phyloP scores from a whole-genome alignment of 2,329 filamentous ascomycete genomes.

The Chrysoporthe deuterocubensis region DNA sequence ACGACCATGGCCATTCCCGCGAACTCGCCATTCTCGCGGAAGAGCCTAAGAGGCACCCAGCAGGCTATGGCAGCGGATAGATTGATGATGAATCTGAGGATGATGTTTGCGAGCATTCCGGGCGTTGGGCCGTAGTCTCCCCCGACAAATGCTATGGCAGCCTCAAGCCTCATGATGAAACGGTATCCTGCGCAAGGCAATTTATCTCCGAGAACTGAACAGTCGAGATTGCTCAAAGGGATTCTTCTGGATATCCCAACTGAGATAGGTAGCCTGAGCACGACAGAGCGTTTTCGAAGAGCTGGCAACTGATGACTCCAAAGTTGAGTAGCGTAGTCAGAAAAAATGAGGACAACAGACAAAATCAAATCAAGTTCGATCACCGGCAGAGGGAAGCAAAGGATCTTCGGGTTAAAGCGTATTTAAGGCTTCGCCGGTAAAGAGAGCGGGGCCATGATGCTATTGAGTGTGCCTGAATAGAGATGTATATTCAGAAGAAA shows the following conservation, averaged over 20 bases:
- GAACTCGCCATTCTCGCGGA: slow-evolving; percentile 58
- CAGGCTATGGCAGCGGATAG: slow-evolving; percentile 50
- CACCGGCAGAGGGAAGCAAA: not conserved
- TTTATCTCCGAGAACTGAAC: slow-evolving; percentile 39
- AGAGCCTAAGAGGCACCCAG: slow-evolving; percentile 55
- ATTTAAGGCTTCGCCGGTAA: not conserved
- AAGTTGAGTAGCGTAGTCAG: not conserved
- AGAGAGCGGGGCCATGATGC: slow-evolving; percentile 4
- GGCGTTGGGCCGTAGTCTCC: slow-evolving; percentile 28
- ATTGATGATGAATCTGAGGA: slow-evolving; percentile 53
- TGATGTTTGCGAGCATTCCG: slow-evolving; percentile 48
- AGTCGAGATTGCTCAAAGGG: not conserved
- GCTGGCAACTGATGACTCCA: not conserved
- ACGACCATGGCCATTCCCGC: slow-evolving; percentile 55
- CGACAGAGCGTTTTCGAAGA: not conserved
- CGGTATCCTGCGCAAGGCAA: slow-evolving; percentile 36
- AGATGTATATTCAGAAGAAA: slow-evolving; percentile 17
- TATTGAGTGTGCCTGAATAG: slow-evolving; percentile 13
- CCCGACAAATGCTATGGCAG: slow-evolving; percentile 18
- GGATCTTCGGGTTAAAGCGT: not conserved
- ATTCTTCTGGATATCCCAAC: not conserved
- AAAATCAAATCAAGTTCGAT: not conserved
- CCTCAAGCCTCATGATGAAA: slow-evolving; percentile 21
- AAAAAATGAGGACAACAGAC: not conserved
- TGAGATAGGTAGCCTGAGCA: not conserved